These are phyloP conservation scores for Gillenia trifoliata DNA, from an alignment of 306 rosid genomes.

Conservation along the genomic window DNA sequence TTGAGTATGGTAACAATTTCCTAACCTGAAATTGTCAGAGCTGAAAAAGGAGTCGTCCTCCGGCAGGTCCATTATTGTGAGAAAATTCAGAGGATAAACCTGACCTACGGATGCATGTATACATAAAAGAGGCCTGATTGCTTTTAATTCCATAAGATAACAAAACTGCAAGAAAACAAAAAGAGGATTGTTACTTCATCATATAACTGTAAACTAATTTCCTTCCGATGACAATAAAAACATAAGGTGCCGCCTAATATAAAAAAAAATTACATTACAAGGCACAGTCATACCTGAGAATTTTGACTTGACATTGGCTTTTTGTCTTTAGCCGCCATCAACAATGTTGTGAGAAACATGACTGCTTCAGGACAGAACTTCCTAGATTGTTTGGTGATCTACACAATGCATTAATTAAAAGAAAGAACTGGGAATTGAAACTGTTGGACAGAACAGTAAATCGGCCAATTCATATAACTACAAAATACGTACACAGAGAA, in stretches of 20 bases:
- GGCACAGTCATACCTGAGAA: constrained; percentile 51
- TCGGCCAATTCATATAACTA: background rate
- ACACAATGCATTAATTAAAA: constrained; percentile 24
- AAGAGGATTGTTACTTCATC: constrained; percentile 16
- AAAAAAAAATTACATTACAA: background rate
- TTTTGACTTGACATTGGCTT: constrained; percentile 34
- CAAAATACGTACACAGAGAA: constrained; percentile 65
- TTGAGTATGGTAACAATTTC: background rate
- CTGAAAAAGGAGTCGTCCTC: constrained; percentile 51
- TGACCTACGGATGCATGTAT: constrained; percentile 37
- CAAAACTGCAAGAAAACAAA: constrained; percentile 39
- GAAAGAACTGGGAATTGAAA: constrained; percentile 20
- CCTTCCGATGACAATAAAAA: background rate
- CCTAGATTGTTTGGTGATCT: constrained; percentile 66
- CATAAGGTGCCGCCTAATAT: background rate
- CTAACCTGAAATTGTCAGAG: constrained; percentile 69
- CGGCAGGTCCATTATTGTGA: constrained; percentile 52
- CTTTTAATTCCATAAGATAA: constrained; percentile 59
- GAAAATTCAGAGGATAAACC: constrained; percentile 58
- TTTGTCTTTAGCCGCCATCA: constrained; percentile 51
- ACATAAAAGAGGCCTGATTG: constrained; percentile 45
- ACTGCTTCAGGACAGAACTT: constrained; percentile 91
- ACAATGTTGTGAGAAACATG: constrained; percentile 51
- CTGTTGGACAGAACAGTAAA: background rate
- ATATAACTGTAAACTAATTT: constrained; percentile 5